Conservation (phyloP, 306 rosid species). For the Lithocarpus polystachyus region DNA sequence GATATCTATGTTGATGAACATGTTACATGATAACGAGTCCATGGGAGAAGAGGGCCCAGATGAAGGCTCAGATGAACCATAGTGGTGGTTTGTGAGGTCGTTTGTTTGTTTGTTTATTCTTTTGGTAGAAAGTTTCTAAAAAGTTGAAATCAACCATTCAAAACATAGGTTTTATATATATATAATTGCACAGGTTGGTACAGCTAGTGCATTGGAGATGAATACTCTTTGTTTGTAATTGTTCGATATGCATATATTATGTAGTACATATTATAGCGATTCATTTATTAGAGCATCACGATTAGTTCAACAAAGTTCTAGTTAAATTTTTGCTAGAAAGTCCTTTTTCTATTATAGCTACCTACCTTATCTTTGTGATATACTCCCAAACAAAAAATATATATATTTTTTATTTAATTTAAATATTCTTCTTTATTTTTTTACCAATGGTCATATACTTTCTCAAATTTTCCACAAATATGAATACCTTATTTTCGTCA, state of each 20-base stretch:
- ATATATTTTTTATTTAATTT: no score
- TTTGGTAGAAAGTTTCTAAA: conserved; percentile 32
- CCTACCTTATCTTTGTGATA: no score
- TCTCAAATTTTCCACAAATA: no score
- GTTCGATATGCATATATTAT: not conserved
- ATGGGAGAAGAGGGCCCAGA: conserved; percentile 51
- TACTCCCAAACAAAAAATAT: no score
- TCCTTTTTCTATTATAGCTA: no score
- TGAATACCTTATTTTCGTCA: no score
- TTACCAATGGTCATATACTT: no score
- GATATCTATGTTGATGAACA: conserved; percentile 85
- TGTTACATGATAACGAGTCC: conserved; percentile 64
- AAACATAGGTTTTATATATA: not conserved
- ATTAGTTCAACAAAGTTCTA: no score
- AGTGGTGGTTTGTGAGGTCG: not conserved
- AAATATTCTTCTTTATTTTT: no score
- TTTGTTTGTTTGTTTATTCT: conserved; percentile 28
- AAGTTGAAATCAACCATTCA: conserved; percentile 13
- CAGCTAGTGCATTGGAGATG: conserved; percentile 18
- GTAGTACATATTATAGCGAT: not conserved
- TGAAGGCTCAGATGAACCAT: conserved; percentile 50
- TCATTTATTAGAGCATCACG: no score
- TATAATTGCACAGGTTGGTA: conserved; percentile 8
- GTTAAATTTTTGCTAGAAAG: no score
- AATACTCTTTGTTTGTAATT: not conserved